These are phyloP conservation scores for Coemansia sp. DNA, from an alignment of 192 early-diverging fungal genomes.

Conservation along the genomic window DNA sequence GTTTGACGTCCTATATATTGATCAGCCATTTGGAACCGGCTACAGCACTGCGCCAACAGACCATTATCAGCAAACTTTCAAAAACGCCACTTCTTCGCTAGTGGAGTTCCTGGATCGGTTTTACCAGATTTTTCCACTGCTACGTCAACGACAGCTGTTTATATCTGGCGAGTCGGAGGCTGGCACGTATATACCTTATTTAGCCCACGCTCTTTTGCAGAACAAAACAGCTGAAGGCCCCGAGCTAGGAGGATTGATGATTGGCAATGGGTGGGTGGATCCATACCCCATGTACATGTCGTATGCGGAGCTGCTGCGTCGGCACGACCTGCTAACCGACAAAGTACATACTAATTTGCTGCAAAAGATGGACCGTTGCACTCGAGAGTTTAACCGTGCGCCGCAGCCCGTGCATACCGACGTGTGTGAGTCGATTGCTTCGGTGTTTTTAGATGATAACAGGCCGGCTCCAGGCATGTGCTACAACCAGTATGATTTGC, in stretches of 20 bases:
- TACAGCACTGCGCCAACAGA: conserved; percentile 32
- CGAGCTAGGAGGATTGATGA: conserved; percentile 55
- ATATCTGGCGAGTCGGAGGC: conserved; percentile 75
- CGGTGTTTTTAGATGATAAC: conserved; percentile 34
- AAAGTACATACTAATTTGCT: conserved; percentile 22
- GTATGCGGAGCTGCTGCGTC: conserved; percentile 47
- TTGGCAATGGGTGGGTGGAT: conserved; percentile 82
- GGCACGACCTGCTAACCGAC: conserved; percentile 30
- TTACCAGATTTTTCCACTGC: conserved; percentile 59
- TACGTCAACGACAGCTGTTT: conserved; percentile 55
- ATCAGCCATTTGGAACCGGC: conserved; percentile 70
- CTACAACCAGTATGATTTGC: conserved; percentile 73
- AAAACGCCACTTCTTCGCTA: conserved; percentile 48
- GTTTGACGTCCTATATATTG: conserved; percentile 56
- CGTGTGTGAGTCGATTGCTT: conserved; percentile 36
- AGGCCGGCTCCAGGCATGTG: conserved; percentile 51
- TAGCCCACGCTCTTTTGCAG: conserved; percentile 58
- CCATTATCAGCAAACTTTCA: conserved; percentile 27
- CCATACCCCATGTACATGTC: conserved; percentile 58
- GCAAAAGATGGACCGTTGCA: conserved; percentile 31
- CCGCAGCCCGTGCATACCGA: conserved; percentile 51
- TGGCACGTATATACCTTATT: conserved; percentile 69
- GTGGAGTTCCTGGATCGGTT: conserved; percentile 58
- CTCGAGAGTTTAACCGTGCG: conserved; percentile 39
- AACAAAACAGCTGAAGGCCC: conserved; percentile 23